Evolutionary conservation across 2,329 filamentous ascomycete species (phyloP), one percentile per base, ranked within the genome.

Genomic region (Lomentospora prolificans): DNA sequence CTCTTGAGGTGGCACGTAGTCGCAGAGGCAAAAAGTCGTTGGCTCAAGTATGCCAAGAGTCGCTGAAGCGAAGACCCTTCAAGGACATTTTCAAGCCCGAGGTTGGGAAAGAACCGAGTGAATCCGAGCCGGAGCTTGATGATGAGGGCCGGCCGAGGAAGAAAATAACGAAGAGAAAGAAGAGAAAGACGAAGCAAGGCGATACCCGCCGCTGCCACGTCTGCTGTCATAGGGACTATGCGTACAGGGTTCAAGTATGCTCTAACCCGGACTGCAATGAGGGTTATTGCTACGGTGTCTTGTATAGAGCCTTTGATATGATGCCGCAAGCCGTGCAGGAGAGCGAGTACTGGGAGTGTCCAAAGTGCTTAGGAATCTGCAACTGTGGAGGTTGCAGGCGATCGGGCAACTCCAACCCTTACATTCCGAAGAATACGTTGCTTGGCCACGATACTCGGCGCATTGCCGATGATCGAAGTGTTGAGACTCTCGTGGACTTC

Each of bases 11-110:
- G 55, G 89, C 88, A 53, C 78, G 85, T 31, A 80, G 81, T 61
- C 79, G 78, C 50, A 71, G 82, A 5, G 81, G 79, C 14, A 90
- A 86, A 67, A 95, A 90, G 66, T 86, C 90, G 0, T 75, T 95
- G 6, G 92, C 92, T 4, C 87, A 96, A 63, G 85, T 97, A n/a
- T 97, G 91, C 67, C 92, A 96, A 67, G 88, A 95, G 61, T 89
- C 96, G 63, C 74, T 97, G 14, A 83, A 81, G 60, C 74, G 80
- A 55, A 81, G 94, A 31, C 91, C 92, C 0, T 96, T 86, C 77
- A 86, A 86, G 19, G 89, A 96, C 64, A 84, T 90, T 51, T 87
- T 81, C 7, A 87, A 87, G 61, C 78, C 81, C 3, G 69, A 71
- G 19, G 64, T 65, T 3, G 70, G 67, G 65, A 78, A 66, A 68